phyloP scores from a whole-genome alignment of 2,329 filamentous ascomycete genomes.

The Aureobasidium musti region DNA sequence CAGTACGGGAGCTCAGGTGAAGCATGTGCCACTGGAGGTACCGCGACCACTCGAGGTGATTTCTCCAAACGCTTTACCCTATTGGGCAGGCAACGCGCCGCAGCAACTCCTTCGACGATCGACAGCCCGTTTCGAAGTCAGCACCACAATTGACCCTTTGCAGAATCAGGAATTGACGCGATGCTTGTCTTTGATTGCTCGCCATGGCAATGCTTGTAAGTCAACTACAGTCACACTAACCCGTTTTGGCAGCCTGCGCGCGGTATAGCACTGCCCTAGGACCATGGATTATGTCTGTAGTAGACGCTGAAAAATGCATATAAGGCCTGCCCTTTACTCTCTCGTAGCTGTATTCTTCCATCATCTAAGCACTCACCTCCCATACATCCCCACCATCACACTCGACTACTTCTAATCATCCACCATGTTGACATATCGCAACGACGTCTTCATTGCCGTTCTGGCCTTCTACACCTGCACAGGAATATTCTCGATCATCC shows the following conservation, averaged over 20 bases:
- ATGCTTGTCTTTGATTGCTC: slow-evolving; percentile 8
- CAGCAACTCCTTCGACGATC: not conserved
- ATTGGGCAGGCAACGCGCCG: slow-evolving; percentile 1
- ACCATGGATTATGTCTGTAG: not conserved
- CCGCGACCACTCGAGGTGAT: no score
- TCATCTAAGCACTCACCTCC: not conserved
- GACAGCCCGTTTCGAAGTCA: not conserved
- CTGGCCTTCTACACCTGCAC: slow-evolving; percentile 35
- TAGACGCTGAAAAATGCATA: not conserved
- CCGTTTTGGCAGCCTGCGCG: not conserved
- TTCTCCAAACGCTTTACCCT: not conserved
- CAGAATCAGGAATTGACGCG: not conserved
- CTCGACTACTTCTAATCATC: not conserved
- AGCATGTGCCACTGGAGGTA: no score
- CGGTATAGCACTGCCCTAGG: not conserved
- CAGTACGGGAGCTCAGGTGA: no score
- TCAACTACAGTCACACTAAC: not conserved
- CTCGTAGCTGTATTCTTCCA: not conserved
- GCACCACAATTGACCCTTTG: not conserved
- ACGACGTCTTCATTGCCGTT: slow-evolving; percentile 36
- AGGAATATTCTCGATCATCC: not conserved
- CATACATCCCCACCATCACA: not conserved
- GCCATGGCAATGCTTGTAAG: slow-evolving; percentile 6
- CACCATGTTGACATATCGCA: slow-evolving; percentile 27
- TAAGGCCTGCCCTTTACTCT: not conserved